These are phyloP conservation scores for Diaporthe amygdali DNA, from an alignment of 2,329 filamentous ascomycete species.

Conservation along the genomic window DNA sequence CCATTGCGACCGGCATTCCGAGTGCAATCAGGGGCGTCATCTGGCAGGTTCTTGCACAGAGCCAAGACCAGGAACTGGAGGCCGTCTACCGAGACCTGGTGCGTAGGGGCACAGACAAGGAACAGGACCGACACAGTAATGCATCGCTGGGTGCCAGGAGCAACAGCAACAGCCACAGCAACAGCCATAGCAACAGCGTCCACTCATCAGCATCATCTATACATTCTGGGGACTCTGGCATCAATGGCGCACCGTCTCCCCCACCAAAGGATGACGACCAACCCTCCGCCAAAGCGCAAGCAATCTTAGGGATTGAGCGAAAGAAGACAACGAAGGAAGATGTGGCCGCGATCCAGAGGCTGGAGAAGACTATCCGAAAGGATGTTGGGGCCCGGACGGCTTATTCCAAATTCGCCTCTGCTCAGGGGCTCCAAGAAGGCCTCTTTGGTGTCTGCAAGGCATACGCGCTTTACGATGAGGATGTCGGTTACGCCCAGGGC, in stretches of 20 bases:
- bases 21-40: conserved; percentile 96
- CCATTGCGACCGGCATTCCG: conserved; percentile 92
- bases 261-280: conserved; percentile 65
- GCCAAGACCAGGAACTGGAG: conserved; percentile 91
- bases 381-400: conserved; percentile 93
- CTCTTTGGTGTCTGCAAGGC: conserved; percentile 97
- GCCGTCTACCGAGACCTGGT: conserved; percentile 83
- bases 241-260: conserved; percentile 60
- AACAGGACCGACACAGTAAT: conserved; percentile 66
- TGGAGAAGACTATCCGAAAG: conserved; percentile 90
- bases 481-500: conserved; percentile 94
- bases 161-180: conserved; percentile 60
- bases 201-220: conserved; percentile 86
- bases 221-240: conserved; percentile 76
- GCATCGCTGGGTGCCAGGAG: conserved; percentile 56
- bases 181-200: conserved; percentile 61
- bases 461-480: conserved; percentile 93
- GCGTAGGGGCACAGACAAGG: conserved; percentile 80
- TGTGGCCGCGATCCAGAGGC: conserved; percentile 71
- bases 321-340: conserved; percentile 84
- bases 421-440: conserved; percentile 89
- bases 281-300: conserved; percentile 68
- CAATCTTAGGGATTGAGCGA: conserved; percentile 67
- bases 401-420: conserved; percentile 94
- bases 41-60: conserved; percentile 96